Evolutionary conservation across 225 moss, liverwort and hornwort species (phyloP).

Genomic region (Asterella californica): DNA sequence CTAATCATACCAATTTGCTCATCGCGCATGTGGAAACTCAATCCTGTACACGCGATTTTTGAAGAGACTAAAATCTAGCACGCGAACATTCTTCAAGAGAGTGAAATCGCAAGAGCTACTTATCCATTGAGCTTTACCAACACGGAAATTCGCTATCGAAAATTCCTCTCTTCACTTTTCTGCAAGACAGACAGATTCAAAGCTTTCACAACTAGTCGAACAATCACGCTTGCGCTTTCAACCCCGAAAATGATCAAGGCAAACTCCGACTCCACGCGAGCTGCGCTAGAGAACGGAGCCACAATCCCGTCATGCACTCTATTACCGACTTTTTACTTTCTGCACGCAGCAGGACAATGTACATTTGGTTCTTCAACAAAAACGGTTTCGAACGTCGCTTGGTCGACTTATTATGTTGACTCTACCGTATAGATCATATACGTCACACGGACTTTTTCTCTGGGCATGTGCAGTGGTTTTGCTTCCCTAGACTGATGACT

Average conservation of each 20-base stretch:
- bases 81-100: not conserved
- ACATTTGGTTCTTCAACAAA: no score
- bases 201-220: not conserved
- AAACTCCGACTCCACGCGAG: not conserved
- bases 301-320: not conserved
- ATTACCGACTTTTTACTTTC: not conserved
- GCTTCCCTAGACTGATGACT: no score
- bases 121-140: not conserved
- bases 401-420: no score
- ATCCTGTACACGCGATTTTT: not conserved
- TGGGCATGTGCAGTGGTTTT: no score
- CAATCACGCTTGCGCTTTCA: not conserved
- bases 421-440: no score
- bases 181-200: not conserved
- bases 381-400: no score
- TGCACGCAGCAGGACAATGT: no score
- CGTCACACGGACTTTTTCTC: no score
- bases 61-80: no score
- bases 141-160: conserved; percentile 7
- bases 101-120: not conserved
- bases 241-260: not conserved
- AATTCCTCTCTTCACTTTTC: not conserved
- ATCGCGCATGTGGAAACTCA: not conserved
- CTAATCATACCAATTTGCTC: not conserved
- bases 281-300: not conserved